Percentiles rank a stretch among this genome's conserved stretches.
These are phyloP conservation scores for Mortierella sp. DNA, from an alignment of 371 early-diverging fungal species.

Conservation along the genomic window DNA sequence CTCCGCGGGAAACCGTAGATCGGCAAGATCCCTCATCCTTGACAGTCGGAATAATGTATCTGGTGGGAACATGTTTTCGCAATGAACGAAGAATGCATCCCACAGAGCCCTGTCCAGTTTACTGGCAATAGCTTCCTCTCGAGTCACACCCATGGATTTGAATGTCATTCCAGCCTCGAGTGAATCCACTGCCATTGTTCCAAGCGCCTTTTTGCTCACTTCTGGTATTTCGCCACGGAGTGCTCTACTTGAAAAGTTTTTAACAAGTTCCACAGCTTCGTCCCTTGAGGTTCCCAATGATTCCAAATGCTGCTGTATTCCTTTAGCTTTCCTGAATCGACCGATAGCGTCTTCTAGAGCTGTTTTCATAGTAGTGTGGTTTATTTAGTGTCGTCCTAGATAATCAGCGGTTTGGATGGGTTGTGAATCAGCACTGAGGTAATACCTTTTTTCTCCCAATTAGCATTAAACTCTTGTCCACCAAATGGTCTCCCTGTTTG, in stretches of 20 bases:
- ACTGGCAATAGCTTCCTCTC: slow-evolving; percentile 33
- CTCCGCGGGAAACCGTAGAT: slow-evolving; percentile 84
- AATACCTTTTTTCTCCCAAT: slow-evolving; percentile 42
- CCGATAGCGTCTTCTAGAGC: slow-evolving; percentile 36
- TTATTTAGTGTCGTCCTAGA: background rate
- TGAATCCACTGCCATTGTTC: slow-evolving; percentile 24
- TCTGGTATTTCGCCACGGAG: slow-evolving; percentile 30
- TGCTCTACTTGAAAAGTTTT: slow-evolving; percentile 7
- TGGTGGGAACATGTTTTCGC: slow-evolving; percentile 30
- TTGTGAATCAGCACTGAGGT: background rate
- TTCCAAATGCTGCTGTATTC: slow-evolving; percentile 31
- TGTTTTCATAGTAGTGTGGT: background rate
- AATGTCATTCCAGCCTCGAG: slow-evolving; percentile 55
- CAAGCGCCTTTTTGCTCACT: slow-evolving; percentile 29
- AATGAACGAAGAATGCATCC: slow-evolving; percentile 42
- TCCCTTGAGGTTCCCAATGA: slow-evolving; percentile 32
- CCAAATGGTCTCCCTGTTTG: slow-evolving; percentile 20
- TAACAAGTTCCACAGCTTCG: slow-evolving; percentile 20
- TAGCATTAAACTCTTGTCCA: slow-evolving; percentile 33
- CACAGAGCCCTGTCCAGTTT: slow-evolving; percentile 42
- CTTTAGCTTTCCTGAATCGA: slow-evolving; percentile 20
- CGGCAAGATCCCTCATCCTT: slow-evolving; percentile 72
- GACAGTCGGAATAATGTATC: slow-evolving; percentile 27
- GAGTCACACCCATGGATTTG: slow-evolving; percentile 43
- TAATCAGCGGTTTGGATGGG: too few relatives aligned